These are phyloP conservation scores for Neltuma alba DNA, from an alignment of 306 rosid genomes.

Conservation along the genomic window DNA sequence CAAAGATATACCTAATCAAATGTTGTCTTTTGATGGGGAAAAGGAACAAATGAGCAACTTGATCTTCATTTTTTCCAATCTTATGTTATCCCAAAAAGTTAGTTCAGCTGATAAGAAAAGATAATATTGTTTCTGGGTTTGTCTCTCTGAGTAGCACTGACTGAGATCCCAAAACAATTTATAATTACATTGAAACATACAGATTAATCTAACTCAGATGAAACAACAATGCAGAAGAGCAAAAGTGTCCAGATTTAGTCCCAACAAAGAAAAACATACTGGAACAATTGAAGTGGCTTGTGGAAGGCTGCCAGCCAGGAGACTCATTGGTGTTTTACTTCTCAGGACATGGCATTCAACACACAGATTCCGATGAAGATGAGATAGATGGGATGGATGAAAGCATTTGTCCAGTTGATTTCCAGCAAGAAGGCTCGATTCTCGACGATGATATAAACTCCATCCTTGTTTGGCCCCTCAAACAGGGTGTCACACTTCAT, in stretches of 20 bases:
- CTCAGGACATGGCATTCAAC: constrained; percentile 83
- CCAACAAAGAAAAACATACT: constrained; percentile 8
- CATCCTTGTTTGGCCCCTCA: constrained; percentile 75
- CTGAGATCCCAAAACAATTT: not conserved
- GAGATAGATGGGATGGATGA: constrained; percentile 77
- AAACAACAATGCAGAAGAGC: constrained; percentile 3
- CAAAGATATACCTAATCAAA: not conserved
- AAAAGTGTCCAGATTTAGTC: not conserved
- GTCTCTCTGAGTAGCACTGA: not conserved
- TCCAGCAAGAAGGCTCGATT: constrained; percentile 63
- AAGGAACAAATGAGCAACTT: not conserved
- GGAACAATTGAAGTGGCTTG: constrained; percentile 47
- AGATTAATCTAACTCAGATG: not conserved
- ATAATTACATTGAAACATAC: not conserved
- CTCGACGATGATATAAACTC: constrained; percentile 64
- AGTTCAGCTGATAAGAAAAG: not conserved
- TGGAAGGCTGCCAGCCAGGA: constrained; percentile 61
- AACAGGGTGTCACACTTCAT: constrained; percentile 64
- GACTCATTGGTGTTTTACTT: constrained; percentile 83
- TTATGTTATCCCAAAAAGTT: not conserved
- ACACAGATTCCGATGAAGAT: constrained; percentile 62
- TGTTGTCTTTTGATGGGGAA: not conserved
- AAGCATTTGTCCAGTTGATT: constrained; percentile 74
- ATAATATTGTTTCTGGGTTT: not conserved
- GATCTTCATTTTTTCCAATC: not conserved